Evolutionary conservation across 345 rosid species (phyloP).

Genomic region (Gossypium arboreum): DNA sequence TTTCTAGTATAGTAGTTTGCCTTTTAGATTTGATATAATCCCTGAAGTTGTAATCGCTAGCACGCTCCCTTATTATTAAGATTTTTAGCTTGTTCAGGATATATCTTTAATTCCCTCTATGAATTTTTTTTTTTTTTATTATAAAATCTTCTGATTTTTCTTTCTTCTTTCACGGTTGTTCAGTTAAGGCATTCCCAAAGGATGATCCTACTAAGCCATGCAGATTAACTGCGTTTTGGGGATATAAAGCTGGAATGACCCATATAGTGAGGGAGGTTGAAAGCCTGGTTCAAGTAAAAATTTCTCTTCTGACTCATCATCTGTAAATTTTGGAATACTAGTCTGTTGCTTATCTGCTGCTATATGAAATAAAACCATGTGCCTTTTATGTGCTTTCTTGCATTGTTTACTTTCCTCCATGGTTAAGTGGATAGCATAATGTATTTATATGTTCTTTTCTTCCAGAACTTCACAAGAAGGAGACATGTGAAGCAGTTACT

Average conservation of each 20-base stretch:
- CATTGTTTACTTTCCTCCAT: background rate
- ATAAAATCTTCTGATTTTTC: background rate
- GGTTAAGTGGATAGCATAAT: background rate
- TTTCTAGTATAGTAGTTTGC: background rate
- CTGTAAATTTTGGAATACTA: background rate
- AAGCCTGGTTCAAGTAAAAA: slow-evolving; percentile 76
- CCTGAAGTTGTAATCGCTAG: background rate
- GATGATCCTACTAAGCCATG: slow-evolving; percentile 78
- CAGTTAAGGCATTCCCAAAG: slow-evolving; percentile 94
- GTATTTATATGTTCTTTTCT: background rate
- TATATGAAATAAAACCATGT: background rate
- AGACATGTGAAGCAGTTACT: slow-evolving; percentile 89
- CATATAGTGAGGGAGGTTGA: slow-evolving; percentile 95
- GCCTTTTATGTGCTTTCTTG: background rate
- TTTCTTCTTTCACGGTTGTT: background rate
- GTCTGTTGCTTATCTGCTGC: background rate
- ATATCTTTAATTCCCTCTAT: background rate
- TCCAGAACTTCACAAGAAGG: slow-evolving; percentile 89
- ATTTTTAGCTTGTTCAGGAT: background rate
- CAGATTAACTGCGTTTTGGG: slow-evolving; percentile 73
- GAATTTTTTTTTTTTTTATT: background rate
- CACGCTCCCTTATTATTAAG: background rate
- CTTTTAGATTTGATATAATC: background rate
- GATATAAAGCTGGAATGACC: slow-evolving; percentile 96
- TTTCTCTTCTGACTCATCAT: background rate